These are phyloP conservation scores for Penicillium sp. DNA, from an alignment of 2,329 filamentous ascomycete genomes.

Conservation along the genomic window DNA sequence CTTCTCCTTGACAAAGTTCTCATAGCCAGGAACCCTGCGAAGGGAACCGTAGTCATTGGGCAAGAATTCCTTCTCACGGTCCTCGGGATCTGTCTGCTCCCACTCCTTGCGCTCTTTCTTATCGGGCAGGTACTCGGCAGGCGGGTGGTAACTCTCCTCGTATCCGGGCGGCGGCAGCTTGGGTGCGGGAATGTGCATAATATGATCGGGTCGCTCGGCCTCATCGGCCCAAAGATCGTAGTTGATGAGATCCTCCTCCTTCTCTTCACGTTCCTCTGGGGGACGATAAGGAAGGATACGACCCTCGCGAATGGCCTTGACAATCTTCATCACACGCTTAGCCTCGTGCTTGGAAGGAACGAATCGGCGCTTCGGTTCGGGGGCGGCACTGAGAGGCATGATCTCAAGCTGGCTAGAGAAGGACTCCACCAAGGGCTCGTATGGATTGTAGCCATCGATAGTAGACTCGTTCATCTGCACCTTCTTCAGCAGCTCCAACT, in stretches of 20 bases:
- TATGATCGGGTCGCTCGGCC: slow-evolving; percentile 74
- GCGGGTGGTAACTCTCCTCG: slow-evolving; percentile 95
- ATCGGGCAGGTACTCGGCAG: slow-evolving; percentile 87
- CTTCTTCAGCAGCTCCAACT: slow-evolving; percentile 83
- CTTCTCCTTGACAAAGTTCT: slow-evolving; percentile 86
- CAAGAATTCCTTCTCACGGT: slow-evolving; percentile 85
- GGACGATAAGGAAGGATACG: slow-evolving; percentile 89
- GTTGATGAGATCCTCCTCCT: slow-evolving; percentile 69
- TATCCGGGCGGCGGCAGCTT: slow-evolving; percentile 93
- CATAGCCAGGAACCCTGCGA: slow-evolving; percentile 89
- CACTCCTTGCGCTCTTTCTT: slow-evolving; percentile 80
- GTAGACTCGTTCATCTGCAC: slow-evolving; percentile 87
- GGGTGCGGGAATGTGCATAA: slow-evolving; percentile 93
- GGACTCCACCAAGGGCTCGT: slow-evolving; percentile 91
- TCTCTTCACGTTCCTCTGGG: slow-evolving; percentile 70
- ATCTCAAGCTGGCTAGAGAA: slow-evolving; percentile 88
- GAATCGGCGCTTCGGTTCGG: slow-evolving; percentile 94
- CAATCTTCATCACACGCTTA: slow-evolving; percentile 95
- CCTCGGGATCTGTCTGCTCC: slow-evolving; percentile 85
- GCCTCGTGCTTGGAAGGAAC: slow-evolving; percentile 96
- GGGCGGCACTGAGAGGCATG: slow-evolving; percentile 92
- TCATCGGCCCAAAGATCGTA: slow-evolving; percentile 98
- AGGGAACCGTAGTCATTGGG: slow-evolving; percentile 80
- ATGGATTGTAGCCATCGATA: slow-evolving; percentile 87
- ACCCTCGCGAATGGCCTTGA: slow-evolving; percentile 91